Evolutionary conservation across 768 basidiomycete species (phyloP).

Genomic region (Phanerochaete sordida): DNA sequence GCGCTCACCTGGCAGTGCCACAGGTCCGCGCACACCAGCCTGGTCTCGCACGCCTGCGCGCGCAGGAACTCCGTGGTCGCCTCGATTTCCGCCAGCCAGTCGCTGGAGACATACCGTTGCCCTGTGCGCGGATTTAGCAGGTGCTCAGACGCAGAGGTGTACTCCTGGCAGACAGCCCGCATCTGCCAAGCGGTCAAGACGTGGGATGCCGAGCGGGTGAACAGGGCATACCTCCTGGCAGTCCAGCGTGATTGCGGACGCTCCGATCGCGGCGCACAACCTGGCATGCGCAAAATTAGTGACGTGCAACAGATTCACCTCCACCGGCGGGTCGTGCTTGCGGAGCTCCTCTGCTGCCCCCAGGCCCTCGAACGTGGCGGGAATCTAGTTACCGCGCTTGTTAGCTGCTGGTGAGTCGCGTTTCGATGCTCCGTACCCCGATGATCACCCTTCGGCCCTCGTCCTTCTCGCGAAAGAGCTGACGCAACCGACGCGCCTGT

Average conservation of each 20-base stretch:
- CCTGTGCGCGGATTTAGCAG: not conserved
- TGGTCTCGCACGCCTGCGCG: slow-evolving; percentile 19
- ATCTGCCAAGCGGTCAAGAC: not conserved
- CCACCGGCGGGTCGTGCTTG: slow-evolving; percentile 33
- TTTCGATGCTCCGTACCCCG: slow-evolving; percentile 37
- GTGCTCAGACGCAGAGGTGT: not conserved
- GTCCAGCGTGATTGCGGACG: slow-evolving; percentile 45
- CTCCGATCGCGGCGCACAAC: slow-evolving; percentile 51
- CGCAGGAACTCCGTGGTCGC: slow-evolving; percentile 42
- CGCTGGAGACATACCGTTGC: not conserved
- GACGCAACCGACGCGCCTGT: slow-evolving; percentile 38
- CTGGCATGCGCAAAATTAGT: slow-evolving; percentile 50
- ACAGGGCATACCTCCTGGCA: slow-evolving; percentile 26
- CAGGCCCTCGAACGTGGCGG: slow-evolving; percentile 55
- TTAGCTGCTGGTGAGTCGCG: not conserved
- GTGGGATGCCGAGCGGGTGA: not conserved
- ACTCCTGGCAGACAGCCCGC: not conserved
- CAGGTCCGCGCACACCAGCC: not conserved
- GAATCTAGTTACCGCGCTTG: slow-evolving; percentile 36
- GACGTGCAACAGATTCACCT: slow-evolving; percentile 51
- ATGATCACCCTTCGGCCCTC: slow-evolving; percentile 41
- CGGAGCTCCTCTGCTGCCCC: slow-evolving; percentile 40
- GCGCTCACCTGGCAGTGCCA: not conserved
- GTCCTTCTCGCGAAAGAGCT: slow-evolving; percentile 38
- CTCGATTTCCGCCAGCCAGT: slow-evolving; percentile 44